Conservation (phyloP, 2,329 filamentous ascomycete species). For the Neurospora sp. region DNA sequence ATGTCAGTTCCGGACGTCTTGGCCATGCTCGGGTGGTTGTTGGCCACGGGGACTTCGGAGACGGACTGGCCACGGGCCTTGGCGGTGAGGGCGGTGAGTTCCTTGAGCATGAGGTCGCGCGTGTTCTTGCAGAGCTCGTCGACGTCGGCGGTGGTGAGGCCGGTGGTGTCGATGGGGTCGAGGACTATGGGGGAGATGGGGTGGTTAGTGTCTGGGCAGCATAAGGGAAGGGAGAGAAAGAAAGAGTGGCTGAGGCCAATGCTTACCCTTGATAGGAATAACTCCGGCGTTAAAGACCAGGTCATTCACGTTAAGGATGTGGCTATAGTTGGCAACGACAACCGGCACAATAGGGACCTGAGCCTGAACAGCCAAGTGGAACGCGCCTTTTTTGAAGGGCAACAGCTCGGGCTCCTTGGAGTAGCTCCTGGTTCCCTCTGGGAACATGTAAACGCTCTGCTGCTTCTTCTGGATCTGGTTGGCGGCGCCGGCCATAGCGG, state of each 20-base stretch:
- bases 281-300: slow-evolving; percentile 56
- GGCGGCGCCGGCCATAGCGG: slow-evolving; percentile 77
- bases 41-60: slow-evolving; percentile 16
- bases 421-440: slow-evolving; percentile 90
- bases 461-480: slow-evolving; percentile 61
- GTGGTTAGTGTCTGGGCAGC: slow-evolving; percentile 3
- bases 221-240: background rate
- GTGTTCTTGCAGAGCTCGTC: slow-evolving; percentile 60
- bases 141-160: slow-evolving; percentile 65
- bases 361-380: slow-evolving; percentile 89
- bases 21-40: slow-evolving; percentile 18
- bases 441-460: slow-evolving; percentile 79
- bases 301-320: slow-evolving; percentile 56
- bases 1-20: slow-evolving; percentile 23
- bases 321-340: slow-evolving; percentile 69
- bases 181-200: slow-evolving; percentile 44
- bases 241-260: background rate
- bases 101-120: slow-evolving; percentile 65
- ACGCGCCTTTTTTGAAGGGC: slow-evolving; percentile 98
- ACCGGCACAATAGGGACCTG: slow-evolving; percentile 87
- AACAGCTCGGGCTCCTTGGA: slow-evolving; percentile 69
- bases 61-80: slow-evolving; percentile 34
- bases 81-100: slow-evolving; percentile 44
- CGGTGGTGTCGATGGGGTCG: slow-evolving; percentile 67
- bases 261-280: slow-evolving; percentile 65